Evolutionary conservation across 176 grass and related monocot species (phyloP).

Genomic region (Alopecurus myosuroides): DNA sequence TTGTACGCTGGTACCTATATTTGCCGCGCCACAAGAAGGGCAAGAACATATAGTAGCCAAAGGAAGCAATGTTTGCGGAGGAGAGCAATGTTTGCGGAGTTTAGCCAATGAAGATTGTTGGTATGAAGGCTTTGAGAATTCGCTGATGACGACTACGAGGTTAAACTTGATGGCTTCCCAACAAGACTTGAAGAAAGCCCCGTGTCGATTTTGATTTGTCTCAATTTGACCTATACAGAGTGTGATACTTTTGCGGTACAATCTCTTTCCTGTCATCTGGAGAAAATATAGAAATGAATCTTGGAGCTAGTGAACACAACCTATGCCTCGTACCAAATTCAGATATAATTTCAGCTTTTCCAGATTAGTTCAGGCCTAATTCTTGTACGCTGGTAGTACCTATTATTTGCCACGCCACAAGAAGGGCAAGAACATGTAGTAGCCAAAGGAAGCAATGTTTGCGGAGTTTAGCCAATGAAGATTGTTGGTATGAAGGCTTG

Average conservation of each 20-base stretch:
- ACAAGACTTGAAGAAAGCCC: too few relatives aligned
- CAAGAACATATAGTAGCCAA: too few relatives aligned
- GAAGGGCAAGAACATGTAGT: neutral
- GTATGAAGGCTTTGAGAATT: too few relatives aligned
- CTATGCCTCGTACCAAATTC: neutral
- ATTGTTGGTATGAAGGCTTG: too few relatives aligned
- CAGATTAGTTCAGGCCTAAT: neutral
- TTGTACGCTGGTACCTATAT: neutral
- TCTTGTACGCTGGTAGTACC: neutral
- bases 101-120: too few relatives aligned
- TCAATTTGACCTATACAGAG: neutral
- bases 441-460: too few relatives aligned
- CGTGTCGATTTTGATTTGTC: neutral
- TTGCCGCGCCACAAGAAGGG: neutral
- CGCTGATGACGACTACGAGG: too few relatives aligned
- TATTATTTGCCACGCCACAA: neutral
- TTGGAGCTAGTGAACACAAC: neutral
- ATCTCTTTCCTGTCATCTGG: neutral
- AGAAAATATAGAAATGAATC: neutral
- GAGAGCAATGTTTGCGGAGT: too few relatives aligned
- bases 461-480: too few relatives aligned
- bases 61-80: too few relatives aligned
- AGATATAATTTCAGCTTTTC: neutral
- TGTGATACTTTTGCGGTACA: neutral
- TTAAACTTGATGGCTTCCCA: too few relatives aligned